phyloP scores from a whole-genome alignment of 2,329 filamentous ascomycete species.

The Phaeosphaeriaceae sp. region DNA sequence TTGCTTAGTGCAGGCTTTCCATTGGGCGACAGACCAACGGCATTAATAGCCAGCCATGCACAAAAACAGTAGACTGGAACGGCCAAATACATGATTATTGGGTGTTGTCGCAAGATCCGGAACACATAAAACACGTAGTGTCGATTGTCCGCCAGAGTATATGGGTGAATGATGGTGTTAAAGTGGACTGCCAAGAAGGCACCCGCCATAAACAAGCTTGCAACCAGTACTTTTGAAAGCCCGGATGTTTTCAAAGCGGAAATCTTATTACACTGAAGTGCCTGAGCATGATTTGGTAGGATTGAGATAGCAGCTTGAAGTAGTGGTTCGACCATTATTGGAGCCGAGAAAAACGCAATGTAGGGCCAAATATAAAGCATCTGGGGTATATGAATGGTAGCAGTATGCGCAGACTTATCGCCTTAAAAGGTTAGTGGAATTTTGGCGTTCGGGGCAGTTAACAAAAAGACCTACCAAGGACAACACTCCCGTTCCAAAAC shows the following conservation, averaged over 20 bases:
- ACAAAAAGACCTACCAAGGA: conserved; percentile 68
- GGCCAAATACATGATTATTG: conserved; percentile 69
- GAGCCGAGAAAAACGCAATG: conserved; percentile 86
- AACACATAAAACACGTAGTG: conserved; percentile 99
- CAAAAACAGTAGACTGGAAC: conserved; percentile 73
- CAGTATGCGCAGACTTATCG: conserved; percentile 92
- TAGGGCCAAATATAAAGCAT: conserved; percentile 96
- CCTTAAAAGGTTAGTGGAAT: conserved; percentile 57
- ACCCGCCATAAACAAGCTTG: conserved; percentile 39
- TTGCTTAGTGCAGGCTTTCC: neutral
- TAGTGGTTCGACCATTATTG: conserved; percentile 69
- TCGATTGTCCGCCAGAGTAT: conserved; percentile 93
- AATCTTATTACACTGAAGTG: conserved; percentile 9
- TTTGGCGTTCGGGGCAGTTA: no score
- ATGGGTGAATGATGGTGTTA: conserved; percentile 95
- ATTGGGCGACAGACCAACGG: conserved; percentile 55
- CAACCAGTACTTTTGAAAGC: conserved; percentile 32
- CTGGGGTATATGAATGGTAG: conserved; percentile 86
- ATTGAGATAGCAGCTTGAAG: conserved; percentile 45
- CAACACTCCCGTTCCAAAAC: conserved; percentile 86
- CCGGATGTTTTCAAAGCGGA: conserved; percentile 6
- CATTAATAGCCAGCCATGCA: conserved; percentile 71
- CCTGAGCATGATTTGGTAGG: conserved; percentile 22
- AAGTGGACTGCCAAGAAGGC: conserved; percentile 66
- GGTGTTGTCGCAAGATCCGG: conserved; percentile 73